Evolutionary conservation across 2,329 filamentous ascomycete species (phyloP).

Genomic region (Aspergillus japonicus): DNA sequence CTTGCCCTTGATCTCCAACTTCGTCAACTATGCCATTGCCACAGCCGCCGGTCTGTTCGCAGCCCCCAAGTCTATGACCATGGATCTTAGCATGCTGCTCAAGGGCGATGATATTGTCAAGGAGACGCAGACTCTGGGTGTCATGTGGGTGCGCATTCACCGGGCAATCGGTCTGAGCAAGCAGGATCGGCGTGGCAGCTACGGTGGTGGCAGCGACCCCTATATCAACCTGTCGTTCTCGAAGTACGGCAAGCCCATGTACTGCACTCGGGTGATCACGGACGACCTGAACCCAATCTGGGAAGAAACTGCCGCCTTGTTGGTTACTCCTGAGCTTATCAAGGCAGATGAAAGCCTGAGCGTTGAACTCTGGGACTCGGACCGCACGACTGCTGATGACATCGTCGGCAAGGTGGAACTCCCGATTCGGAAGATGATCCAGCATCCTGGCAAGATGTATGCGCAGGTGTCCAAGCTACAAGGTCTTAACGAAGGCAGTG

Average conservation of each 20-base stretch:
- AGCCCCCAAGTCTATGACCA: slow-evolving; percentile 87
- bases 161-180: slow-evolving; percentile 85
- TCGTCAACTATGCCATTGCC: slow-evolving; percentile 92
- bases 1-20: slow-evolving; percentile 87
- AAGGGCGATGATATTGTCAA: slow-evolving; percentile 91
- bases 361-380: slow-evolving; percentile 94
- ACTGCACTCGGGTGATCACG: slow-evolving; percentile 92
- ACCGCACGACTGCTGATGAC: slow-evolving; percentile 87
- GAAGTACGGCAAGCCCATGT: slow-evolving; percentile 97
- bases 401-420: slow-evolving; percentile 93
- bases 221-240: slow-evolving; percentile 95
- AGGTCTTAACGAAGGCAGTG: slow-evolving; percentile 77
- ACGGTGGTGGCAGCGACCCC: slow-evolving; percentile 85
- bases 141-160: slow-evolving; percentile 92
- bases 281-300: slow-evolving; percentile 93
- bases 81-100: slow-evolving; percentile 87
- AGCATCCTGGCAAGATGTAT: slow-evolving; percentile 91
- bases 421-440: slow-evolving; percentile 91
- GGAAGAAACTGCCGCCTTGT: slow-evolving; percentile 79
- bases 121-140: slow-evolving; percentile 75
- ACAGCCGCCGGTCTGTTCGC: slow-evolving; percentile 88
- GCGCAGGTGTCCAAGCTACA: slow-evolving; percentile 79
- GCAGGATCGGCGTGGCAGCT: slow-evolving; percentile 78
- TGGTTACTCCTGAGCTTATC: slow-evolving; percentile 86
- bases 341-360: slow-evolving; percentile 91